Evolutionary conservation across 257 asterid species (phyloP).

Genomic region (Solanum chmielewskii): DNA sequence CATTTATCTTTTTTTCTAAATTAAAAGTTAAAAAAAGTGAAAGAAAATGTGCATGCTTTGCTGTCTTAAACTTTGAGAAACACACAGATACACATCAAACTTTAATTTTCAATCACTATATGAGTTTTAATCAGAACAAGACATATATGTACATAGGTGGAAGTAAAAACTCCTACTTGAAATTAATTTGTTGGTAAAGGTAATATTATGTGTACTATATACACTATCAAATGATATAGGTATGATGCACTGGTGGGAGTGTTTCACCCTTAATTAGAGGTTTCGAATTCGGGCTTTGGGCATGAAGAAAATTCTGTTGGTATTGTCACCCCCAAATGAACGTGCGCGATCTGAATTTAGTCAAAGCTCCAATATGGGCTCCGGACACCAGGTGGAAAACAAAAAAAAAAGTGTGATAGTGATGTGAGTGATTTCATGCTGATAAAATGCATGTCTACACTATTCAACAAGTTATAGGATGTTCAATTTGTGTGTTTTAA

Average conservation of each 20-base stretch:
- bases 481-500: background rate
- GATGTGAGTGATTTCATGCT: background rate
- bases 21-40: background rate
- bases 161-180: background rate
- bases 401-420: background rate
- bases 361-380: too few species aligned
- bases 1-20: background rate
- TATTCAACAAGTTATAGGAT: background rate
- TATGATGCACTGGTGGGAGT: too few species aligned
- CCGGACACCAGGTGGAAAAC: too few species aligned
- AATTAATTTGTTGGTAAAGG: background rate
- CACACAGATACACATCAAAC: background rate
- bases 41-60: background rate
- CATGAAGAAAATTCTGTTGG: too few species aligned
- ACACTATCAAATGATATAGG: background rate
- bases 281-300: rapidly evolving
- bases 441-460: background rate
- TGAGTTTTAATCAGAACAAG: background rate
- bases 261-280: too few species aligned
- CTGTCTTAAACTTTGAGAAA: background rate
- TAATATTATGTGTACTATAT: background rate
- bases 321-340: too few species aligned
- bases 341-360: too few species aligned
- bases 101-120: background rate
- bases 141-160: background rate